These are phyloP conservation scores for Meira nashicola DNA, from an alignment of 1,284 basidiomycete species.

Conservation along the genomic window DNA sequence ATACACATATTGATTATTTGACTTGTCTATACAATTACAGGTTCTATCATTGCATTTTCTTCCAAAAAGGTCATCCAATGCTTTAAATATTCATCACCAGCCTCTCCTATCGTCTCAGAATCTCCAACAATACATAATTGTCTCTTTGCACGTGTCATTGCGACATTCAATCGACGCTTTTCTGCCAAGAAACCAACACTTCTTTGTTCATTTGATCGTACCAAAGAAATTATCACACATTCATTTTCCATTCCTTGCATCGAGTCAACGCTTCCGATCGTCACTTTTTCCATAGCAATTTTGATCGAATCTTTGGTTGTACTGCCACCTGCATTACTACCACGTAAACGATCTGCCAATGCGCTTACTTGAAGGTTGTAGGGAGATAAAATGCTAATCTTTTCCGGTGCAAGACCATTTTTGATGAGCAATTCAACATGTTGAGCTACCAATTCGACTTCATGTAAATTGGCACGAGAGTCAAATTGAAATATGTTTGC, in stretches of 20 bases:
- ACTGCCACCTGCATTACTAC: neutral
- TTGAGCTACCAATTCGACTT: constrained; percentile 73
- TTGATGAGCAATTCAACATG: constrained; percentile 73
- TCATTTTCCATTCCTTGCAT: constrained; percentile 52
- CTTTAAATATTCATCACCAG: constrained; percentile 21
- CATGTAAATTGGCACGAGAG: constrained; percentile 77
- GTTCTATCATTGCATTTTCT: constrained; percentile 70
- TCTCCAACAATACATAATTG: constrained; percentile 48
- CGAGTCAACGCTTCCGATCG: constrained; percentile 46
- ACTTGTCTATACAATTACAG: neutral
- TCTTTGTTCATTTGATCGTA: constrained; percentile 35
- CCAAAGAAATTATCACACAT: constrained; percentile 41
- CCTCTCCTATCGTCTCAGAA: constrained; percentile 28
- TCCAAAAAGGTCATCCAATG: constrained; percentile 88
- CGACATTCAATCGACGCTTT: constrained; percentile 46
- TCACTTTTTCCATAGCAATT: neutral
- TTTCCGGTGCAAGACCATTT: constrained; percentile 65
- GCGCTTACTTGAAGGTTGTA: constrained; percentile 55
- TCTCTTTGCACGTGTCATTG: constrained; percentile 47
- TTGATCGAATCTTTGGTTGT: constrained; percentile 21
- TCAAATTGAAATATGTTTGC: neutral
- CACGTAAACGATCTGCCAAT: constrained; percentile 9
- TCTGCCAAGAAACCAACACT: constrained; percentile 47
- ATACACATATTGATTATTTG: constrained; percentile 1
- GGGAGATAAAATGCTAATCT: constrained; percentile 88